These are phyloP conservation scores for Saccharomycopsis oosterbeekiorum DNA, from an alignment of 805 yeast species.

Conservation along the genomic window DNA sequence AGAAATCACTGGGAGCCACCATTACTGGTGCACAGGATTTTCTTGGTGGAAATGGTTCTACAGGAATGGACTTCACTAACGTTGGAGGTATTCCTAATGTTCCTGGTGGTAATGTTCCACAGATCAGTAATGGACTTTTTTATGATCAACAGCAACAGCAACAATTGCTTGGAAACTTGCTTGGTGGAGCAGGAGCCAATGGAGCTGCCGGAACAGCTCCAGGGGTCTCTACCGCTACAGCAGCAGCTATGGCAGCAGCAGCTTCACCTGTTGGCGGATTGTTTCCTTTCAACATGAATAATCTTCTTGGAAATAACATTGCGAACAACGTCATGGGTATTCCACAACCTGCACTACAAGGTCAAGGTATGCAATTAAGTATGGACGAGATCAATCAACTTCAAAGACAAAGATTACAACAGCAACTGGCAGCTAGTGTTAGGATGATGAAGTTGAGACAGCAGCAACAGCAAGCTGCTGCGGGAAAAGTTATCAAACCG, in stretches of 20 bases:
- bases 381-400: constrained; percentile 2
- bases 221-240: constrained; percentile 18
- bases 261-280: constrained; percentile 1
- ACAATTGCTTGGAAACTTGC: constrained; percentile 1
- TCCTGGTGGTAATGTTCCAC: not conserved
- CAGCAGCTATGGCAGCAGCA: constrained; percentile 11
- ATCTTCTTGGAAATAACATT: not conserved
- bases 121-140: not conserved
- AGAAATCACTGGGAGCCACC: not conserved
- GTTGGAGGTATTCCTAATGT: not conserved
- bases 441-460: constrained; percentile 5
- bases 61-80: not conserved
- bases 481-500: not conserved
- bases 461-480: constrained; percentile 1
- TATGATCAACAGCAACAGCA: constrained; percentile 4
- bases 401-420: constrained; percentile 4
- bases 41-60: not conserved
- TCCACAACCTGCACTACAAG: not conserved
- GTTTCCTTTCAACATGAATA: not conserved
- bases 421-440: constrained; percentile 2
- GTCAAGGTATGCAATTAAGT: not conserved
- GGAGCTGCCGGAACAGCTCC: constrained; percentile 4
- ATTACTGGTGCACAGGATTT: not conserved
- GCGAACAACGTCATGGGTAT: not conserved
- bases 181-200: not conserved